phyloP scores from a whole-genome alignment of 2,329 filamentous ascomycete genomes.

The Mycosphaerella arachidis region DNA sequence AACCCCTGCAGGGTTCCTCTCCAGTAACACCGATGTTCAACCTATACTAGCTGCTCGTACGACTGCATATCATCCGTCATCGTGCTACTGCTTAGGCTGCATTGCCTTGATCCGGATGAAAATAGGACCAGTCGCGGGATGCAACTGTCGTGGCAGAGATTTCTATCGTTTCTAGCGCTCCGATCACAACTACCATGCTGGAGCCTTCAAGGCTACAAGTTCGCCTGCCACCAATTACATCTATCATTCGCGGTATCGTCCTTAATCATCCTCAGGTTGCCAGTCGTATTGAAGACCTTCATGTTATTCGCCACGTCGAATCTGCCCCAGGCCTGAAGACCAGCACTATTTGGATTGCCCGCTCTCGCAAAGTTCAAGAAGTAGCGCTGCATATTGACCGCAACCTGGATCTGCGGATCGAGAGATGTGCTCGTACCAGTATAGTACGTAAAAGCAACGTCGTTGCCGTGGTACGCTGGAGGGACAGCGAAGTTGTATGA shows the following conservation, averaged over 20 bases:
- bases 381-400: slow-evolving; percentile 44
- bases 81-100: no score
- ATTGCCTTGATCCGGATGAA: no score
- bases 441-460: slow-evolving; percentile 52
- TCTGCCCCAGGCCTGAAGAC: slow-evolving; percentile 43
- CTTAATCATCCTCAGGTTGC: slow-evolving; percentile 27
- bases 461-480: slow-evolving; percentile 51
- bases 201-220: slow-evolving; percentile 30
- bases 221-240: slow-evolving; percentile 54
- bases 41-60: background rate
- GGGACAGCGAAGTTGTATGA: slow-evolving; percentile 52
- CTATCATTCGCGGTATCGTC: slow-evolving; percentile 47
- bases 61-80: background rate
- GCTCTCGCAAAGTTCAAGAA: slow-evolving; percentile 42
- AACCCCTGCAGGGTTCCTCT: background rate
- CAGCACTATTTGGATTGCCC: slow-evolving; percentile 36
- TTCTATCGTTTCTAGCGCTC: no score
- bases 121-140: no score
- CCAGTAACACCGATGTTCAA: background rate
- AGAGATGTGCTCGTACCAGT: slow-evolving; percentile 27
- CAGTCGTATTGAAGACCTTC: slow-evolving; percentile 36
- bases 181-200: no score
- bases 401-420: slow-evolving; percentile 24
- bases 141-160: no score
- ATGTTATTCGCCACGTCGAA: slow-evolving; percentile 45